phyloP scores from a whole-genome alignment of 257 asterid species.

The Osmanthus fragrans region DNA sequence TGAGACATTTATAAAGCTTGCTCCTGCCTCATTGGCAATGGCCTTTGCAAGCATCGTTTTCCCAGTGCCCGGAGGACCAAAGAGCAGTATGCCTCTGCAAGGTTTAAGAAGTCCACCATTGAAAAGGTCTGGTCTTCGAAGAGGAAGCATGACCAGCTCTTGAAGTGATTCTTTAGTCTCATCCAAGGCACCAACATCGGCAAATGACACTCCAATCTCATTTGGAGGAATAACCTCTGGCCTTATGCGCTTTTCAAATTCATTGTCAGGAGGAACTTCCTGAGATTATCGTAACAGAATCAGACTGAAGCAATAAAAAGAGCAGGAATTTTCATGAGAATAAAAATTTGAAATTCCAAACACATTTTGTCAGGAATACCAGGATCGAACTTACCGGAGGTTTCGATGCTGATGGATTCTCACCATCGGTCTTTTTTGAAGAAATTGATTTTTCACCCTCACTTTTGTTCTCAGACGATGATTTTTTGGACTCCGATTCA shows the following conservation, averaged over 20 bases:
- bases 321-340: too few species aligned
- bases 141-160: constrained; percentile 99
- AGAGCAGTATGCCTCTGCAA: constrained; percentile 93
- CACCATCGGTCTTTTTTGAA: constrained; percentile 60
- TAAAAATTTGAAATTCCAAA: too few species aligned
- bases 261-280: constrained; percentile 94
- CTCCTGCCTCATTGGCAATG: constrained; percentile 96
- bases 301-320: too few species aligned
- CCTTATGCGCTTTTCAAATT: constrained; percentile 91
- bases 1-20: constrained; percentile 94
- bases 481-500: constrained; percentile 53
- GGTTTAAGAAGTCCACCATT: constrained; percentile 97
- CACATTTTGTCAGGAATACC: too few species aligned
- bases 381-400: constrained; percentile 53
- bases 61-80: constrained; percentile 99
- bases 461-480: constrained; percentile 45
- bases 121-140: constrained; percentile 91
- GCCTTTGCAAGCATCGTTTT: constrained; percentile 99
- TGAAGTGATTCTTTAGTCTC: constrained; percentile 94
- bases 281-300: constrained; percentile 33
- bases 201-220: constrained; percentile 89
- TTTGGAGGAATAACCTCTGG: constrained; percentile 94
- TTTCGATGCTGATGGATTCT: constrained; percentile 47
- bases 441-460: constrained; percentile 62
- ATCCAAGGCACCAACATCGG: constrained; percentile 85